Percentiles rank a stretch among this genome's conserved stretches.
These are phyloP conservation scores for Baeospora myosura DNA, from an alignment of 1,284 basidiomycete genomes.

Conservation along the genomic window DNA sequence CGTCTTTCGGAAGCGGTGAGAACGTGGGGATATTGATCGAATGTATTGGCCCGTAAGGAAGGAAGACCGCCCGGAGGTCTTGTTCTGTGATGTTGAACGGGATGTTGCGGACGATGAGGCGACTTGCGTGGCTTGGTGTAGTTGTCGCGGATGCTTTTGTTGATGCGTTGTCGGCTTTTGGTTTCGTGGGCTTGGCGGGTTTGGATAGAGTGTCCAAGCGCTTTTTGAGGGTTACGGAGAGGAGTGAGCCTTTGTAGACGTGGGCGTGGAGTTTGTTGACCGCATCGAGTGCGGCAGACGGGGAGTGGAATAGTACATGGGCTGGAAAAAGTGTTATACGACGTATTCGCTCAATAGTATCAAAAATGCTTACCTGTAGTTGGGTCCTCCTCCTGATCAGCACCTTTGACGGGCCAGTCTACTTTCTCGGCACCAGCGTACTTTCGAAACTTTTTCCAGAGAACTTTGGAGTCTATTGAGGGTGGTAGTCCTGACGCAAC, in stretches of 20 bases:
- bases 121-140: slow-evolving; percentile 62
- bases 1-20: too few species aligned
- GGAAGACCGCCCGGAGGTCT: slow-evolving; percentile 83
- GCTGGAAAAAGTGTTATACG: slow-evolving; percentile 34
- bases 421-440: slow-evolving; percentile 65
- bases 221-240: slow-evolving; percentile 90
- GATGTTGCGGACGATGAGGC: slow-evolving; percentile 90
- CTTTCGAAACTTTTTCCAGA: slow-evolving; percentile 89
- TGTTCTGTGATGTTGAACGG: slow-evolving; percentile 78
- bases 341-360: slow-evolving; percentile 6
- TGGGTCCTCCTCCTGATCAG: slow-evolving; percentile 34
- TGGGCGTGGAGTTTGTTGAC: slow-evolving; percentile 86
- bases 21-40: slow-evolving; percentile 74
- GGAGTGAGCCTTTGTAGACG: slow-evolving; percentile 83
- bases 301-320: slow-evolving; percentile 70
- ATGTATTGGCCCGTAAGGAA: slow-evolving; percentile 84
- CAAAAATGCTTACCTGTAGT: slow-evolving; percentile 20
- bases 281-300: slow-evolving; percentile 66
- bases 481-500: slow-evolving; percentile 71
- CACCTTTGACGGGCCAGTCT: slow-evolving; percentile 57
- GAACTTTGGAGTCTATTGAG: slow-evolving; percentile 60
- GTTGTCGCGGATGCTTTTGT: slow-evolving; percentile 24
- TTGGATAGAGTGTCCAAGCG: slow-evolving; percentile 67
- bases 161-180: slow-evolving; percentile 10
- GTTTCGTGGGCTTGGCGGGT: slow-evolving; percentile 26